Conservation (phyloP, 768 basidiomycete genomes). For the Suillus luteus region DNA sequence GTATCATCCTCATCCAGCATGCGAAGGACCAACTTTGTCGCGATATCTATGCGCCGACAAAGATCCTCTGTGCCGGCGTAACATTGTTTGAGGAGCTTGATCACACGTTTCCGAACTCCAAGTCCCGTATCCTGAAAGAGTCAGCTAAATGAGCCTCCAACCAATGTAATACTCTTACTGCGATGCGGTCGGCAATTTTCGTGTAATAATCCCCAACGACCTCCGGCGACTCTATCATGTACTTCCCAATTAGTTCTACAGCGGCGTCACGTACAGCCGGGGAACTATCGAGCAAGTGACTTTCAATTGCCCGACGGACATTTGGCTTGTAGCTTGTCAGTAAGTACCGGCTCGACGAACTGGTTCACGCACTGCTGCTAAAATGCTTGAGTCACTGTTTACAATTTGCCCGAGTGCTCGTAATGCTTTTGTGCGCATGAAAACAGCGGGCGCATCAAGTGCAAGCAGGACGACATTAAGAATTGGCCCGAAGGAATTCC, state of each 20-base stretch:
- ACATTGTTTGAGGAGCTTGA: conserved; percentile 88
- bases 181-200: conserved; percentile 87
- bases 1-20: conserved; percentile 93
- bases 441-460: conserved; percentile 84
- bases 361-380: conserved; percentile 60
- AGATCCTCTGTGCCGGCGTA: conserved; percentile 66
- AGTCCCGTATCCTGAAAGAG: conserved; percentile 83
- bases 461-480: conserved; percentile 76
- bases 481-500: conserved; percentile 82
- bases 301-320: conserved; percentile 86
- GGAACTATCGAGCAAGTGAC: conserved; percentile 87
- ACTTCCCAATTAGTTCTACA: conserved; percentile 96
- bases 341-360: neutral
- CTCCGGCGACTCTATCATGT: conserved; percentile 85
- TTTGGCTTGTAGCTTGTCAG: conserved; percentile 49
- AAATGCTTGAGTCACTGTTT: conserved; percentile 82
- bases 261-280: conserved; percentile 96
- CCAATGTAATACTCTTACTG: conserved; percentile 51
- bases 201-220: conserved; percentile 90
- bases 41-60: conserved; percentile 72
- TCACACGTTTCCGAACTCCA: conserved; percentile 91
- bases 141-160: conserved; percentile 6
- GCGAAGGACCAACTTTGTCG: conserved; percentile 76
- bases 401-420: conserved; percentile 88
- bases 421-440: conserved; percentile 93